Percentiles rank a stretch among this genome's conserved stretches.
These are phyloP conservation scores for Mycocentrospora acerina DNA, from an alignment of 2,329 filamentous ascomycete species.

Conservation along the genomic window DNA sequence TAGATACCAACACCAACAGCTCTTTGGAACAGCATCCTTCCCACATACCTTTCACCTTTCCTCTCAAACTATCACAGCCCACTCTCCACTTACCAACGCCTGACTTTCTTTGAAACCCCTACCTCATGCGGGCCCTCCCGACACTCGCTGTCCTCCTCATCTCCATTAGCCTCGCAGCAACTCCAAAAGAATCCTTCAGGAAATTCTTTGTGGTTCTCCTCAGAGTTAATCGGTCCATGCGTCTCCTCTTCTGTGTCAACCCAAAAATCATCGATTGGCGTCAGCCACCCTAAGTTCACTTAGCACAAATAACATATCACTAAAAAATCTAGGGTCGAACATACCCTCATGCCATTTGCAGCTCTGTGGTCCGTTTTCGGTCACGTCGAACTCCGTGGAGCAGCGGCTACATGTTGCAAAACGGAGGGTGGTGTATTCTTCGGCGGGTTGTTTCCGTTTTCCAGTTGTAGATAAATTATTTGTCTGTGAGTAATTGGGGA, in stretches of 20 bases:
- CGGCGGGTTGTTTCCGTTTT: neutral
- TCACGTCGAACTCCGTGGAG: slow-evolving; percentile 17
- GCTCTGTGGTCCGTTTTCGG: slow-evolving; percentile 7
- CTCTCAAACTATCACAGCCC: too few relatives aligned
- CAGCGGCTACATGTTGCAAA: slow-evolving; percentile 17
- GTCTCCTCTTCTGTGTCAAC: slow-evolving; percentile 1
- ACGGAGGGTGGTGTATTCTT: neutral
- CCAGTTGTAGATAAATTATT: too few relatives aligned
- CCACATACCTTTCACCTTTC: too few relatives aligned
- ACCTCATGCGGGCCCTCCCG: too few relatives aligned
- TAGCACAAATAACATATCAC: neutral
- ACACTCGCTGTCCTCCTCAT: neutral
- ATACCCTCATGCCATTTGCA: slow-evolving; percentile 22
- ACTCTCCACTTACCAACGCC: too few relatives aligned
- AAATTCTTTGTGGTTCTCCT: neutral
- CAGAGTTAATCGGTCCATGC: neutral
- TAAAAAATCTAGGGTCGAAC: neutral
- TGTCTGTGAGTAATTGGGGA: neutral
- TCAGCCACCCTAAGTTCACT: neutral
- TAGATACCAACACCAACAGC: too few relatives aligned
- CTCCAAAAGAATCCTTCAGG: slow-evolving; percentile 7
- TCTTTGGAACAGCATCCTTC: too few relatives aligned
- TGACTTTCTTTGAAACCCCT: too few relatives aligned
- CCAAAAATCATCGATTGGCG: slow-evolving; percentile 1
- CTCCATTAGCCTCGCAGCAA: slow-evolving; percentile 3